These are phyloP conservation scores for Cyberlindnera maritima DNA, from an alignment of 805 yeast genomes.

Conservation along the genomic window DNA sequence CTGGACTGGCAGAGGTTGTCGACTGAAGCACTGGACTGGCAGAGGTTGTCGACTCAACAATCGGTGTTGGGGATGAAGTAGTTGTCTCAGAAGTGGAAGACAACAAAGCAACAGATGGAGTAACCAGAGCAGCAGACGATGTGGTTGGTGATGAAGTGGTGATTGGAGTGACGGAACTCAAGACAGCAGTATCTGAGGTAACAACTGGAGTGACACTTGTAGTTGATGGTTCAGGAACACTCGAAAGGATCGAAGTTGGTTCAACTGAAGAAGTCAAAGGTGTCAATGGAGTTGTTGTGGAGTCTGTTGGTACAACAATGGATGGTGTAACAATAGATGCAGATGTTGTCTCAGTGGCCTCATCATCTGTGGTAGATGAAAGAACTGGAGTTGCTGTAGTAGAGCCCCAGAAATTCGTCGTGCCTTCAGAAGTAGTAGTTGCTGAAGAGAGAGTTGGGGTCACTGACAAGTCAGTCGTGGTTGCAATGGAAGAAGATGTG, in stretches of 20 bases:
- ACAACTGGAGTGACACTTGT: slow-evolving; percentile 3
- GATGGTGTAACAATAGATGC: slow-evolving; percentile 3
- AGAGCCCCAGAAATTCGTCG: slow-evolving; percentile 3
- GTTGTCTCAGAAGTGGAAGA: not conserved
- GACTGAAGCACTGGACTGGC: not conserved
- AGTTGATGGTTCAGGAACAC: slow-evolving; percentile 1
- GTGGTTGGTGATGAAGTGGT: not conserved
- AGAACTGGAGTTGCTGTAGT: slow-evolving; percentile 1
- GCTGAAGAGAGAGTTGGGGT: not conserved
- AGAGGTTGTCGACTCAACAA: not conserved
- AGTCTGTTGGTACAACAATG: not conserved
- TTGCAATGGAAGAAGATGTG: not conserved
- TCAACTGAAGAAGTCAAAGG: slow-evolving; percentile 1
- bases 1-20: not conserved
- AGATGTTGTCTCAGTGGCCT: not conserved
- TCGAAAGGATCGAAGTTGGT: not conserved
- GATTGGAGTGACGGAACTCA: not conserved
- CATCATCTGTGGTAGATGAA: not conserved
- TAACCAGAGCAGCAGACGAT: not conserved
- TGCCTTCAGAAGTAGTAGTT: not conserved
- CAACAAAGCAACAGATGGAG: not conserved
- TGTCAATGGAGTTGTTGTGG: not conserved
- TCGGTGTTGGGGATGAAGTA: not conserved
- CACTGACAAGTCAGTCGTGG: slow-evolving; percentile 2
- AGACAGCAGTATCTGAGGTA: not conserved